Percentiles rank a stretch among this genome's conserved stretches.
Evolutionary conservation across 306 rosid genomes (phyloP).

Genomic region (Myrica gale): DNA sequence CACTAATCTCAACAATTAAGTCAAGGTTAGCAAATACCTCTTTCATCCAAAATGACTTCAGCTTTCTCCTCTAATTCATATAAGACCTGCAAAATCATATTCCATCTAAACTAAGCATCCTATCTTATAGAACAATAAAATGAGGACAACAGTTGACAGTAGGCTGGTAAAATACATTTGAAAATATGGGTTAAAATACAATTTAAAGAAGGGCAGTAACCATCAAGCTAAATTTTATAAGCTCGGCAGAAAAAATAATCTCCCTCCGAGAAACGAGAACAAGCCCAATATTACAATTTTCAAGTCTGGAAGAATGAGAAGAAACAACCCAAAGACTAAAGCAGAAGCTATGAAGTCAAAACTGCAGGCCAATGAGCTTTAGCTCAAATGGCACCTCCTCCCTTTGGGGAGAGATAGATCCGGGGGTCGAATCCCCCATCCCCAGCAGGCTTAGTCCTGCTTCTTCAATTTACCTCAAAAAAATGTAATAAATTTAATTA

Average conservation of each 20-base stretch:
- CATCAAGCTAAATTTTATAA: background rate
- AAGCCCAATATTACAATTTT: background rate
- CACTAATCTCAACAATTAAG: conserved; percentile 17
- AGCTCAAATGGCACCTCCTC: no score
- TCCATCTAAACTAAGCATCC: conserved; percentile 8
- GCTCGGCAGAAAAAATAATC: background rate
- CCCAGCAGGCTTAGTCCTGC: no score
- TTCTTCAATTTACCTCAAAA: no score
- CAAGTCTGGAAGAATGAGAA: background rate
- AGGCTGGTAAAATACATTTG: background rate
- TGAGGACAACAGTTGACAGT: background rate
- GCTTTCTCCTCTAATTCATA: conserved; percentile 90
- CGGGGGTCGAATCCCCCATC: no score
- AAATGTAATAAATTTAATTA: no score
- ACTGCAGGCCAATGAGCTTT: no score
- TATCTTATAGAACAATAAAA: background rate
- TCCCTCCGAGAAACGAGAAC: background rate
- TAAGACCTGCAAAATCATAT: conserved; percentile 56
- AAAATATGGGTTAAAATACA: background rate
- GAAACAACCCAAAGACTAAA: background rate
- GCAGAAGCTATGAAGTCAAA: background rate
- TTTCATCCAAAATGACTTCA: conserved; percentile 78
- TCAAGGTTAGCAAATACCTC: conserved; percentile 52
- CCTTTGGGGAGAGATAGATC: no score
- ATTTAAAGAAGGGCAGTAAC: background rate